A percentile compares a stretch with the other conserved stretches of the same genome.
Conservation (phyloP, 495 filamentous ascomycete species). For the Hamigera avellanea region DNA sequence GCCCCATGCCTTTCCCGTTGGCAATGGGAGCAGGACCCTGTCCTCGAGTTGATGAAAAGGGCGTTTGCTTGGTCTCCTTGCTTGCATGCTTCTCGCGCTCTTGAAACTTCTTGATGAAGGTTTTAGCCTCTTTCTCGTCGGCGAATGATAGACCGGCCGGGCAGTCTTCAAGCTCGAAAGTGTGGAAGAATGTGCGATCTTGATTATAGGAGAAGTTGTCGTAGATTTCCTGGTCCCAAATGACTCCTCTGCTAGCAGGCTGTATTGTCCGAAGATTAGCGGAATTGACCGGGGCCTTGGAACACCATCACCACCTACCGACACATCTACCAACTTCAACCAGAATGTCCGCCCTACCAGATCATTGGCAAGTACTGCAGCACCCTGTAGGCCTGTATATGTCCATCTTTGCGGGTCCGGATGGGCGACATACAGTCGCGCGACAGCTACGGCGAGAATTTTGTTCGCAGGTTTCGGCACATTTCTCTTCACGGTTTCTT, state of each 20-base stretch:
- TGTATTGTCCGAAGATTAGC: slow-evolving; percentile 17
- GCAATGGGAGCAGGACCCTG: slow-evolving; percentile 32
- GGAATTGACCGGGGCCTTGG: background rate
- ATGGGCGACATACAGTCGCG: slow-evolving; percentile 86
- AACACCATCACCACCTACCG: slow-evolving; percentile 44
- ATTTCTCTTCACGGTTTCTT: slow-evolving; percentile 80
- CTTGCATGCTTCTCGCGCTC: slow-evolving; percentile 87
- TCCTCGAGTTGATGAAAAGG: slow-evolving; percentile 53
- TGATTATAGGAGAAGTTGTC: slow-evolving; percentile 90
- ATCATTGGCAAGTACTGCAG: slow-evolving; percentile 88
- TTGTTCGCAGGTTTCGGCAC: slow-evolving; percentile 91
- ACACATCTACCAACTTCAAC: slow-evolving; percentile 94
- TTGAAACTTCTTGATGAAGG: slow-evolving; percentile 89
- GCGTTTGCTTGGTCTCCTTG: slow-evolving; percentile 67
- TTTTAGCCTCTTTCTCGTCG: slow-evolving; percentile 92
- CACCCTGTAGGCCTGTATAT: slow-evolving; percentile 88
- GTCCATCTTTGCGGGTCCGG: slow-evolving; percentile 82
- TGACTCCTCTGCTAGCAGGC: slow-evolving; percentile 73
- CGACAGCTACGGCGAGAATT: slow-evolving; percentile 87
- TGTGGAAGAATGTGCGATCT: slow-evolving; percentile 93
- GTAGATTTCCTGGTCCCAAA: slow-evolving; percentile 98
- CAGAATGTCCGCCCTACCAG: slow-evolving; percentile 90
- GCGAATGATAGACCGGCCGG: slow-evolving; percentile 82
- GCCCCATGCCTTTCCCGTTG: slow-evolving; percentile 37
- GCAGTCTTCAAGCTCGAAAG: slow-evolving; percentile 88